Evolutionary conservation across 306 rosid species (phyloP).

Genomic region (Glycine tomentella): DNA sequence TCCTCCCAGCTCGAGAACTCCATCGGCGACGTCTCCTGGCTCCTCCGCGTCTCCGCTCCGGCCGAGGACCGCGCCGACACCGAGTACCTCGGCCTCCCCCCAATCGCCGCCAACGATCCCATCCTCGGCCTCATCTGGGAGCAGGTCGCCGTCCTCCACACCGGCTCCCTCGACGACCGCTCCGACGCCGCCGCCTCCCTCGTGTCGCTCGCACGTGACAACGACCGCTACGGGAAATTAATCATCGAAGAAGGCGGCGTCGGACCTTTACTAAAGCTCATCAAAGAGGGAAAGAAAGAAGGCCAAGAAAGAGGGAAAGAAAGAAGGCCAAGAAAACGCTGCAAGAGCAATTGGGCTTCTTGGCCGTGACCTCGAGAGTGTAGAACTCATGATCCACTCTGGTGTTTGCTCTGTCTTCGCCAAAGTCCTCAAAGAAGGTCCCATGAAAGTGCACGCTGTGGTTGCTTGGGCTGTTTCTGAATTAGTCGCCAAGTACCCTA

Average conservation of each 20-base stretch:
- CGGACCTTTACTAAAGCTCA: constrained; percentile 68
- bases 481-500: constrained; percentile 67
- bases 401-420: constrained; percentile 77
- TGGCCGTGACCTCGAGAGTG: constrained; percentile 81
- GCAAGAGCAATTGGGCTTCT: constrained; percentile 77
- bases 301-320: too few relatives aligned
- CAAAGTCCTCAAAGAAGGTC: constrained; percentile 80
- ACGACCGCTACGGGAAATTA: constrained; percentile 76
- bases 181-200: constrained; percentile 86
- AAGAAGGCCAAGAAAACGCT: constrained; percentile 87
- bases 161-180: constrained; percentile 73
- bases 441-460: constrained; percentile 80
- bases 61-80: constrained; percentile 70
- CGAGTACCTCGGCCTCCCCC: constrained; percentile 85
- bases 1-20: constrained; percentile 78
- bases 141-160: constrained; percentile 71
- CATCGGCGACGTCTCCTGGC: constrained; percentile 87
- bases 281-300: constrained; percentile 76
- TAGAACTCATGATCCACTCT: constrained; percentile 71
- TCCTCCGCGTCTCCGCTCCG: constrained; percentile 87
- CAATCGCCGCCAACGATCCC: constrained; percentile 87
- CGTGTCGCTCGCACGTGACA: constrained; percentile 79
- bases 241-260: constrained; percentile 88
- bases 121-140: constrained; percentile 82
- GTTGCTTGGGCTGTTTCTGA: constrained; percentile 87